Base-by-base conservation (phyloP, 192 early-diverging fungal genomes). In the Haplosporangium gracile region DNA sequence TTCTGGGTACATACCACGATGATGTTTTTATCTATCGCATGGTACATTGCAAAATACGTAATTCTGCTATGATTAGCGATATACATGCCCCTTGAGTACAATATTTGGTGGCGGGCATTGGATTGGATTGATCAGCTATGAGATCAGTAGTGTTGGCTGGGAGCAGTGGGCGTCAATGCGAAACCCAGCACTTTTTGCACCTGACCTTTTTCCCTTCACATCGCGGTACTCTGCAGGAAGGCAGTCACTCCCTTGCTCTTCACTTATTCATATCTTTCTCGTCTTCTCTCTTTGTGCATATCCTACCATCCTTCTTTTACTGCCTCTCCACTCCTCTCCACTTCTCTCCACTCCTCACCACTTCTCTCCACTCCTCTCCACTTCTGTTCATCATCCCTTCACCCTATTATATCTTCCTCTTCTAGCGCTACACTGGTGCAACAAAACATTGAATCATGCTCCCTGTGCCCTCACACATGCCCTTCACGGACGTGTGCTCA, bases 401-500 rank as follows among this genome's bases (percentile, higher is more conserved):
- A 29, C 72, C 42, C 53, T 15, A 6, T 51, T 20, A 24, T 74
- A 2, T 5, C 7, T 5, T 26, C 26, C 29, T 29, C 71, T 24
- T 51, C 45, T 26, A n/a, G 72, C 42, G 34, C 43, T 42, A 45
- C 74, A 26, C 29, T 36, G 22, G 29, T 34, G 32, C 45, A 18
- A 29, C 55, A n/a, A 32, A 38, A 22, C 74, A 24, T 15, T 5
- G 49, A 18, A 70, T 36, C 36, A 83, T 83, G 82, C 63, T 84
- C 40, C 65, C 53, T 22, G 57, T 42, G 29, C 70, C 75, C 34
- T 42, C 81, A 15, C 69, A 84, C 57, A 51, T 84, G 63, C 83
- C 78, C 78, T 85, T 85, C 78, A 77, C 83, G 36, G 83, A 85
- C 15, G 75, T 85, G 53, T 85, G 78, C 43, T 85, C 83, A 38